Percentiles rank a stretch among this genome's conserved stretches.
Conservation (phyloP, 305 asterid species). For the Fraxinus ornus region DNA sequence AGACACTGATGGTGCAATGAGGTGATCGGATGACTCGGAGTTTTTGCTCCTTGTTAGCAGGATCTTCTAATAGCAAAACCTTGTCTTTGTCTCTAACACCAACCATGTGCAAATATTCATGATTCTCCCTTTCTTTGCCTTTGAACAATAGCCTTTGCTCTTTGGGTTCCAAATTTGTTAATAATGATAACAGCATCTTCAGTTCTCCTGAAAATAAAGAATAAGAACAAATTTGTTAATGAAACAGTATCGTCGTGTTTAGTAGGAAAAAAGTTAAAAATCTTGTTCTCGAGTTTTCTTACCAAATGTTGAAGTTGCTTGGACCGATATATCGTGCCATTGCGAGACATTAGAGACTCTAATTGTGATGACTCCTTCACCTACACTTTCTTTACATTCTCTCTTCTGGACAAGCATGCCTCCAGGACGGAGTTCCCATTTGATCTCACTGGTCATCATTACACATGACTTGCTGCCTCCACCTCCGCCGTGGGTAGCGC, state of each 20-base stretch:
- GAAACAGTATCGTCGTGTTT: neutral
- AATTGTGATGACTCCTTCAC: constrained; percentile 43
- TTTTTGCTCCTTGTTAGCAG: constrained; percentile 69
- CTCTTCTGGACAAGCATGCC: constrained; percentile 87
- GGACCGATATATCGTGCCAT: constrained; percentile 50
- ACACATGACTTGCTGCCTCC: neutral
- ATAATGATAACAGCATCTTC: constrained; percentile 53
- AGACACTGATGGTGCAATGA: constrained; percentile 50
- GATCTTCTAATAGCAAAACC: constrained; percentile 67
- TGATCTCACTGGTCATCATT: constrained; percentile 37
- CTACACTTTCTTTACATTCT: constrained; percentile 35
- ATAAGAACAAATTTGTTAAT: neutral
- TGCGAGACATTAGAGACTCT: constrained; percentile 63
- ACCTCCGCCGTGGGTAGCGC: neutral
- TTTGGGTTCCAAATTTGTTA: constrained; percentile 56
- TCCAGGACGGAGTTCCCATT: constrained; percentile 83
- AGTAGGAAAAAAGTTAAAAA: neutral
- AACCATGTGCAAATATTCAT: constrained; percentile 72
- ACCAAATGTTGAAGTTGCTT: constrained; percentile 72
- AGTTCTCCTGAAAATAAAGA: constrained; percentile 53
- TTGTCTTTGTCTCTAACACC: constrained; percentile 71
- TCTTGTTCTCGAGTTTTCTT: neutral
- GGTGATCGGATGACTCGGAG: constrained; percentile 35
- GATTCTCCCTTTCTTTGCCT: constrained; percentile 76
- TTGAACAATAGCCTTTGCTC: constrained; percentile 67